Evolutionary conservation across 2,329 filamentous ascomycete species (phyloP).

Genomic region (Pseudogymnoascus sp.): DNA sequence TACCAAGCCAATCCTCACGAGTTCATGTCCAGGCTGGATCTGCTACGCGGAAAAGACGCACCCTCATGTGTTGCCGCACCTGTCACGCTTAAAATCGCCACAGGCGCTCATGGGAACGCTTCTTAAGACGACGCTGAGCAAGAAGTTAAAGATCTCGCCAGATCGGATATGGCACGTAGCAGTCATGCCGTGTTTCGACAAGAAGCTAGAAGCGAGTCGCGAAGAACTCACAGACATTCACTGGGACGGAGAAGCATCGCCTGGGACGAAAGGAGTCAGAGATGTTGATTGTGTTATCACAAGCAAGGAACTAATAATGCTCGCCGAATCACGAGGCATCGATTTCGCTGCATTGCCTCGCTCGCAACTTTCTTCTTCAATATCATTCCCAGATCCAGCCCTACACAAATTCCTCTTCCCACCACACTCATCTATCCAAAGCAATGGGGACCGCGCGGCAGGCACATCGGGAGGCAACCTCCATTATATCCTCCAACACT

Average conservation of each 20-base stretch:
- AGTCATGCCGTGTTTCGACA: constrained; percentile 98
- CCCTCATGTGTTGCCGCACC: constrained; percentile 81
- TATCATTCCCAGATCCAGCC: constrained; percentile 63
- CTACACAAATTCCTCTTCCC: constrained; percentile 71
- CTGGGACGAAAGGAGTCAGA: constrained; percentile 52
- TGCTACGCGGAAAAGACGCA: constrained; percentile 99
- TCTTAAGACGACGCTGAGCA: constrained; percentile 77
- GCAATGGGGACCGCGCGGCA: constrained; percentile 44
- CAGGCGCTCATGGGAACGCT: constrained; percentile 87
- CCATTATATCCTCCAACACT: constrained; percentile 70
- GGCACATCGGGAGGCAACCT: constrained; percentile 87
- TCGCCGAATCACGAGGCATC: constrained; percentile 72
- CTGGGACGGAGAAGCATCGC: constrained; percentile 51
- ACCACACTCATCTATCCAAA: constrained; percentile 34
- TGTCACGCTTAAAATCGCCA: constrained; percentile 87
- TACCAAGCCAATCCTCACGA: constrained; percentile 64
- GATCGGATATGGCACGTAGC: constrained; percentile 88
- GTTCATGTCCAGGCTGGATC: constrained; percentile 94
- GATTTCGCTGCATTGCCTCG: constrained; percentile 67
- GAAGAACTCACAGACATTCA: constrained; percentile 78
- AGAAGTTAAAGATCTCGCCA: constrained; percentile 61
- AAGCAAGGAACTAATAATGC: constrained; percentile 84
- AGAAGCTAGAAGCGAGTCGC: constrained; percentile 92
- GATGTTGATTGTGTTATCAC: constrained; percentile 99
- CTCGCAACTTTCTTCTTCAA: constrained; percentile 41